Percentiles rank a stretch among this genome's conserved stretches.
phyloP scores from a whole-genome alignment of 768 basidiomycete species.

The Termitomyces sp. region DNA sequence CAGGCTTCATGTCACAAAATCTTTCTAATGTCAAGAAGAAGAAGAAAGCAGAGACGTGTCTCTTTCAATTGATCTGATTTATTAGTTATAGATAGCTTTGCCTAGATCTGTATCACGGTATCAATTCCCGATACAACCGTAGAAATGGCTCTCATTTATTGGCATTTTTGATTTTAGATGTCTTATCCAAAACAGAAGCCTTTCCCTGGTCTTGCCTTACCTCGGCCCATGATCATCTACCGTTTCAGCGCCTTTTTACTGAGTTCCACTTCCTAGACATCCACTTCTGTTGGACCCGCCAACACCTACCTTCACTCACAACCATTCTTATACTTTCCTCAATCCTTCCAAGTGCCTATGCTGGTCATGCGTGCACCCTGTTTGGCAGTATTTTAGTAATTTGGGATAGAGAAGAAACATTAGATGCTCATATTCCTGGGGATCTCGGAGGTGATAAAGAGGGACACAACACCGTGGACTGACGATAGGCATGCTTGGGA shows the following conservation, averaged over 20 bases:
- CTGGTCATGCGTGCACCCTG: neutral
- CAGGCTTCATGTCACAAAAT: neutral
- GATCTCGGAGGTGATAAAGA: neutral
- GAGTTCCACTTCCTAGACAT: neutral
- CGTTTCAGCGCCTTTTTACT: neutral
- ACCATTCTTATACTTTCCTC: too few relatives aligned
- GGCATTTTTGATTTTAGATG: neutral
- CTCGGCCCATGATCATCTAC: neutral
- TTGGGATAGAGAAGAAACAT: neutral
- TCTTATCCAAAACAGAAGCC: neutral
- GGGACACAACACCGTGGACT: neutral
- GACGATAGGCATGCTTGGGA: slow-evolving; percentile 14
- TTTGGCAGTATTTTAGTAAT: neutral
- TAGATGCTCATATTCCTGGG: neutral
- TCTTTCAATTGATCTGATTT: neutral
- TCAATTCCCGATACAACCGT: neutral
- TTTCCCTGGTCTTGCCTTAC: neutral
- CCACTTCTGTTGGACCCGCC: neutral
- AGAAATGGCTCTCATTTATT: neutral
- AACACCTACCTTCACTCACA: neutral
- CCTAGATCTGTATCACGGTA: neutral
- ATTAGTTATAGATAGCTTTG: neutral
- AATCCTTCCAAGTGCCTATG: neutral
- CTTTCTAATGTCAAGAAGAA: neutral
- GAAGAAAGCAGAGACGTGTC: neutral